Conservation (phyloP, 148 eudicot species). For the Fallopia convolvulus region DNA sequence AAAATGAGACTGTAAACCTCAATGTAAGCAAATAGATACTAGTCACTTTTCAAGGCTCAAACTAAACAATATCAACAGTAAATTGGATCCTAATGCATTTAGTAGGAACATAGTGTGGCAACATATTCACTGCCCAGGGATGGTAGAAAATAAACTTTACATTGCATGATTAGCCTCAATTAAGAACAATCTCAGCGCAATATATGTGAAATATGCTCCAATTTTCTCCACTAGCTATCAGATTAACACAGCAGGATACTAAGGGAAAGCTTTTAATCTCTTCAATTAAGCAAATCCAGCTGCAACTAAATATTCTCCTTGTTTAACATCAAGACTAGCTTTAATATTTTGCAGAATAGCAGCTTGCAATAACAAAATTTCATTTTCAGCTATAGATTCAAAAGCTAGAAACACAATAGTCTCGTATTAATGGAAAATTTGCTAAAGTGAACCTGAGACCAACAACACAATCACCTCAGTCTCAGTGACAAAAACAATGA, state of each 20-base stretch:
- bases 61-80: neutral
- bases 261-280: neutral
- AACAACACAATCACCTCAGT: neutral
- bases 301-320: neutral
- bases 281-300: neutral
- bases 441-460: neutral
- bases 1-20: neutral
- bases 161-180: neutral
- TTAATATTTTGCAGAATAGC: neutral
- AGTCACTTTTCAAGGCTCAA: constrained; percentile 1
- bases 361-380: neutral
- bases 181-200: neutral
- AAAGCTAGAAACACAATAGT: neutral
- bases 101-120: neutral
- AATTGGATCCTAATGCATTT: neutral
- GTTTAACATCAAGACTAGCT: neutral
- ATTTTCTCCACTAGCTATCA: neutral
- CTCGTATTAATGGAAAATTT: neutral
- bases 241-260: neutral
- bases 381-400: neutral
- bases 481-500: neutral
- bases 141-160: neutral
- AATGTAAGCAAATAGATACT: neutral
- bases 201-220: neutral
- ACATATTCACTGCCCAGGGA: neutral